Conservation (phyloP, 305 asterid genomes). For the Solanum hybrid region DNA sequence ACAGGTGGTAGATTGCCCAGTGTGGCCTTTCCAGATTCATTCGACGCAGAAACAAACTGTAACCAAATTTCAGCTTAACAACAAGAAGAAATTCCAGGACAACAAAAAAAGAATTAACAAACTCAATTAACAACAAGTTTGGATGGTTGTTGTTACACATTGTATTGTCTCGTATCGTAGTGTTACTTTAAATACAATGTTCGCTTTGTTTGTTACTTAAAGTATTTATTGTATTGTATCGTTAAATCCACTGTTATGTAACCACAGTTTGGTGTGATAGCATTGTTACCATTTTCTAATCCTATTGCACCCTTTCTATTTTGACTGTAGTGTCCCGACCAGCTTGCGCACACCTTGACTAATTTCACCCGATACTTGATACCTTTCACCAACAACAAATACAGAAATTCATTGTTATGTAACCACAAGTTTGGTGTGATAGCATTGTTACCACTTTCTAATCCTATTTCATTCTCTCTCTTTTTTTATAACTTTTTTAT, state of each 20-base stretch:
- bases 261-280: background rate
- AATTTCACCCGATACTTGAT: background rate
- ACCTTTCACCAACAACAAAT: background rate
- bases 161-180: background rate
- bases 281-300: background rate
- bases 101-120: background rate
- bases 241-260: background rate
- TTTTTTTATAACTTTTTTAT: background rate
- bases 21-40: constrained; percentile 50
- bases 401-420: background rate
- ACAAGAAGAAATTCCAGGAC: background rate
- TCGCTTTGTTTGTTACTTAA: background rate
- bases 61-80: background rate
- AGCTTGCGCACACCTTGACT: background rate
- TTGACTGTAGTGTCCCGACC: background rate
- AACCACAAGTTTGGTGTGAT: background rate
- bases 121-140: background rate
- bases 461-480: background rate
- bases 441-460: background rate
- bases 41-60: constrained; percentile 52
- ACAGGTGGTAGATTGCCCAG: constrained; percentile 58
- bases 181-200: background rate
- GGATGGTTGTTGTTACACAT: background rate
- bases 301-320: background rate
- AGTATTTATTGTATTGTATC: background rate